Evolutionary conservation across 2,329 filamentous ascomycete genomes (phyloP).

Genomic region (Paracoccidioides lutzii): DNA sequence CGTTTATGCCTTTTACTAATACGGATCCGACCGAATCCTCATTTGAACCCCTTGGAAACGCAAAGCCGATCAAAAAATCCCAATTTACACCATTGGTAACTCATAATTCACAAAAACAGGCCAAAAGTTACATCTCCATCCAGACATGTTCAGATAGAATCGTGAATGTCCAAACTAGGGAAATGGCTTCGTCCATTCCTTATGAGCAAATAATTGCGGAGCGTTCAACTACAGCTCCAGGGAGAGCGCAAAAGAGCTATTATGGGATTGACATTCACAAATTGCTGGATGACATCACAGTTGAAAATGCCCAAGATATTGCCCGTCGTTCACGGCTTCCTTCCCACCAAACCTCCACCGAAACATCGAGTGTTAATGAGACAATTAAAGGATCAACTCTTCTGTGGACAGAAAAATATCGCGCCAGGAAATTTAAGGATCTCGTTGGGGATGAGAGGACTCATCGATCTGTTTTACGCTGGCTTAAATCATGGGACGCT

Average conservation of each 20-base stretch:
- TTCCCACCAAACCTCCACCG: conserved; percentile 21
- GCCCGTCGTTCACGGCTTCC: conserved; percentile 11
- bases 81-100: neutral
- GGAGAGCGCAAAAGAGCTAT: conserved; percentile 52
- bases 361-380: conserved; percentile 12
- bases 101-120: conserved; percentile 4
- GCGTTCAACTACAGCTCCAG: conserved; percentile 38
- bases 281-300: conserved; percentile 58
- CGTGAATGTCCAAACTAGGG: conserved; percentile 32
- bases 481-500: conserved; percentile 89
- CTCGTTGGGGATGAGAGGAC: conserved; percentile 89
- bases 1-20: too few relatives aligned
- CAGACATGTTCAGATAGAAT: conserved; percentile 38
- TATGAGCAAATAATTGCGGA: conserved; percentile 44
- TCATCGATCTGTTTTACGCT: conserved; percentile 76
- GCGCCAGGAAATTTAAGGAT: conserved; percentile 81
- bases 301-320: conserved; percentile 39
- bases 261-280: conserved; percentile 89
- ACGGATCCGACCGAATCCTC: too few relatives aligned
- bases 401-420: conserved; percentile 96
- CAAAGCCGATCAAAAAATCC: neutral
- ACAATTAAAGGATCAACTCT: conserved; percentile 20
- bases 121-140: conserved; percentile 20
- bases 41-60: too few relatives aligned
- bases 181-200: conserved; percentile 24